These are phyloP conservation scores for Lepiota brunneoincarnata DNA, from an alignment of 768 basidiomycete species.

Conservation along the genomic window DNA sequence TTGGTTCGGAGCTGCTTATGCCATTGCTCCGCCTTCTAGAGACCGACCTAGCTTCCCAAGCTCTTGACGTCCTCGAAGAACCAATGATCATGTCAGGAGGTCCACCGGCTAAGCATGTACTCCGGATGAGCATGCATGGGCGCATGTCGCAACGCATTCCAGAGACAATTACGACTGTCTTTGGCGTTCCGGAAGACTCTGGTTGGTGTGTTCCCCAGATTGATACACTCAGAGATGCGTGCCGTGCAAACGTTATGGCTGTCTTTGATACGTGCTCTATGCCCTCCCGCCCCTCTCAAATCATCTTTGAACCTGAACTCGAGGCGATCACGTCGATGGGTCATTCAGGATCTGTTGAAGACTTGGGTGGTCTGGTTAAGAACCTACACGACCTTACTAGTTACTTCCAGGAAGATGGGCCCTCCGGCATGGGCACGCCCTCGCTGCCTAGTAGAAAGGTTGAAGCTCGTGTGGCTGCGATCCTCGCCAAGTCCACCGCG, in stretches of 20 bases:
- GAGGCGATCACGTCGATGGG: conserved; percentile 37
- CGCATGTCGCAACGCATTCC: conserved; percentile 29
- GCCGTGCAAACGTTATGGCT: conserved; percentile 76
- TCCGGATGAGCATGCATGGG: conserved; percentile 86
- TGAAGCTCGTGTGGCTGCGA: conserved; percentile 79
- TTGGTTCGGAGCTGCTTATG: conserved; percentile 88
- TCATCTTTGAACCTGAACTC: conserved; percentile 70
- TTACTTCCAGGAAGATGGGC: conserved; percentile 60
- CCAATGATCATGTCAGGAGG: conserved; percentile 79
- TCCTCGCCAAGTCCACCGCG: conserved; percentile 76
- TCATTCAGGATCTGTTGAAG: conserved; percentile 45
- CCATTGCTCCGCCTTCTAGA: conserved; percentile 87
- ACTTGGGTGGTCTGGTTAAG: conserved; percentile 75
- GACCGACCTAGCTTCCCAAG: conserved; percentile 80
- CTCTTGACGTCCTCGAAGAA: conserved; percentile 91
- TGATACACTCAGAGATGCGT: conserved; percentile 56
- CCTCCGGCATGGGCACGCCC: conserved; percentile 24
- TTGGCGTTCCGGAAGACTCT: conserved; percentile 77
- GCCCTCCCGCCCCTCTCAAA: conserved; percentile 63
- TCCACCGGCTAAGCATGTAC: conserved; percentile 78
- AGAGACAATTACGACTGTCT: conserved; percentile 58
- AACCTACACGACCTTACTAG: conserved; percentile 74
- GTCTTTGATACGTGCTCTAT: conserved; percentile 84
- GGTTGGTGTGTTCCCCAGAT: conserved; percentile 85
- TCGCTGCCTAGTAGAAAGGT: conserved; percentile 56